These are phyloP conservation scores for Sphenostylis stenocarpa DNA, from an alignment of 306 rosid genomes.

Conservation along the genomic window DNA sequence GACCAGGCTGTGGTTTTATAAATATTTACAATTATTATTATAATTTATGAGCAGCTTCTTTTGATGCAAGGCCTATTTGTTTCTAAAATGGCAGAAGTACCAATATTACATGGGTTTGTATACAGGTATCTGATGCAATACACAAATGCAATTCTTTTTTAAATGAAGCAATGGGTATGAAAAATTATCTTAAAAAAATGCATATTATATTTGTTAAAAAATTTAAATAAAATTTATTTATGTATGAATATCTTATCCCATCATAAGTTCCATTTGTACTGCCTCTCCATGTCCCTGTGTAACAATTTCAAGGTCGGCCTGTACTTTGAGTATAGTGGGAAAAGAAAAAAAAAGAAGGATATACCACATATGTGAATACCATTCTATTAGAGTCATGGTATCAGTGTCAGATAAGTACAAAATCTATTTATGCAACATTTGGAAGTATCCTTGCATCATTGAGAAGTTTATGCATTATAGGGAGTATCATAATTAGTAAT, in stretches of 20 bases:
- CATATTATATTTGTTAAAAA: background rate
- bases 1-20: background rate
- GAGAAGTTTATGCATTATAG: background rate
- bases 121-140: background rate
- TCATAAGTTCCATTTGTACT: background rate
- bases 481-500: background rate
- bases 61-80: background rate
- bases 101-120: background rate
- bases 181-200: background rate
- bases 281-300: too few species aligned
- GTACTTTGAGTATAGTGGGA: background rate
- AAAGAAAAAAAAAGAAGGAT: background rate
- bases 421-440: background rate
- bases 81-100: background rate
- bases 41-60: background rate
- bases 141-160: background rate
- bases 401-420: background rate
- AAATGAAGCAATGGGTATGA: background rate
- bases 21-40: background rate
- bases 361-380: background rate
- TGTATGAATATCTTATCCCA: background rate
- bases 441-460: constrained; percentile 20
- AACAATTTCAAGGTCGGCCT: too few species aligned
- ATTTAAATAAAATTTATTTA: background rate
- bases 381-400: background rate